Evolutionary conservation across 164 flowering plant species (phyloP), one percentile per base, ranked within the genome.

Genomic region (Nelumbo lutea): DNA sequence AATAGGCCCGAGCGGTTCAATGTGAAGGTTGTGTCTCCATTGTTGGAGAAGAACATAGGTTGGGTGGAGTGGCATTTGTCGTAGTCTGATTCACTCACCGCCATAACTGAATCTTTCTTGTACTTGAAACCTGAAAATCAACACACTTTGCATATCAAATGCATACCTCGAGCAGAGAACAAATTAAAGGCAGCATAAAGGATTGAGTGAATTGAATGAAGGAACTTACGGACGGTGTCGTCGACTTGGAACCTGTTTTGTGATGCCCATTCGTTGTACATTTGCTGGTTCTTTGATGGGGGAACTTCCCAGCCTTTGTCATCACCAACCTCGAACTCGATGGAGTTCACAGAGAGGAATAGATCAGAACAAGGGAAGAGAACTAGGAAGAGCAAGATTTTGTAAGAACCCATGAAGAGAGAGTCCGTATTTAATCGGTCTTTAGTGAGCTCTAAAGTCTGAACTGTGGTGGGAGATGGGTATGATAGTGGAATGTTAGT

Each of bases 261-360:
- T 2, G 91, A 82, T 1, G 93, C 96, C 96, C 96, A 90, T 0
- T 80, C 50, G 72, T 90, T 84, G 79, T 79, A 90, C 2, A 71
- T 2, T 38, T 84, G 61, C 4, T 39, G 66, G 15, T 74, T 15
- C 62, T 78, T 80, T 1, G 80, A 44, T 5, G 79, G 75, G 39
- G 89, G 96, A 39, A 83, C 57, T 14, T 7, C 62, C 96, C 96
- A 90, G 14, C 88, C 89, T 9, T 73, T 62, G 1, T 80, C 71
- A 3, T 76, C 88, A 2, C 90, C 91, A n/a, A 88, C 90, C 27
- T 68, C 71, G 39, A 79, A 83, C 61, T 87, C 80, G 11, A 70
- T 13, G 10, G 81, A 70, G 44, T 55, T 51, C 7, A 61, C 82
- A 41, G 42, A 6, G 67, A 70, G 1, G 69, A 72, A 10, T 8